Conservation (phyloP, 108 stramenopile genomes). For the Seminavis robusta region DNA sequence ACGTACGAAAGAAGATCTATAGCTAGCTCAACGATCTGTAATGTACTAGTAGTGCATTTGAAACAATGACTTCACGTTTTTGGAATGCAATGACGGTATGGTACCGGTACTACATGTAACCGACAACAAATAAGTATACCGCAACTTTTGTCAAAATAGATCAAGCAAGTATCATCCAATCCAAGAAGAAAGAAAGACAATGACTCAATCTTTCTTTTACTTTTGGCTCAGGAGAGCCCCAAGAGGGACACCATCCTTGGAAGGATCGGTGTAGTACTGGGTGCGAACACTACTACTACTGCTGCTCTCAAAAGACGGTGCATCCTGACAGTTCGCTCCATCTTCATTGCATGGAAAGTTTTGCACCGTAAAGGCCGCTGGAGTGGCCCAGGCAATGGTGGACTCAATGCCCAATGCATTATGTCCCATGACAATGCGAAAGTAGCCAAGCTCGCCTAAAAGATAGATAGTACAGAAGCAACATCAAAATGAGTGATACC, state of each 20-base stretch:
- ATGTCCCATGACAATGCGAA: conserved; percentile 62
- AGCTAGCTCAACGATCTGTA: too few species aligned
- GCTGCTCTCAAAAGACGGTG: neutral
- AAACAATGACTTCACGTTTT: too few species aligned
- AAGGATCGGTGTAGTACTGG: conserved; percentile 31
- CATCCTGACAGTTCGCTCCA: conserved; percentile 41
- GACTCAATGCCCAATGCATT: conserved; percentile 86
- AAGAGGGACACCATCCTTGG: neutral
- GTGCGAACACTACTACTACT: neutral
- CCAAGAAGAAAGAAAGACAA: neutral
- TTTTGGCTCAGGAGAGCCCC: neutral
- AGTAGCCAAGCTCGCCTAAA: too few species aligned
- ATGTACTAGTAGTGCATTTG: too few species aligned
- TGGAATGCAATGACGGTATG: too few species aligned
- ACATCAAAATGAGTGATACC: too few species aligned
- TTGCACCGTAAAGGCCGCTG: conserved; percentile 49
- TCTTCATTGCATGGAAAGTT: conserved; percentile 61
- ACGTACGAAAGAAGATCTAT: too few species aligned
- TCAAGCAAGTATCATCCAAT: conserved; percentile 2
- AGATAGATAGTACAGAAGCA: too few species aligned
- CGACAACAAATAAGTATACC: too few species aligned
- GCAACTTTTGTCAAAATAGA: too few species aligned
- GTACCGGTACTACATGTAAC: too few species aligned
- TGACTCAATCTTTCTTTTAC: neutral
- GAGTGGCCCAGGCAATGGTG: conserved; percentile 78